phyloP scores from a whole-genome alignment of 169 alveolate genomes.

The Plasmodium chabaudi region DNA sequence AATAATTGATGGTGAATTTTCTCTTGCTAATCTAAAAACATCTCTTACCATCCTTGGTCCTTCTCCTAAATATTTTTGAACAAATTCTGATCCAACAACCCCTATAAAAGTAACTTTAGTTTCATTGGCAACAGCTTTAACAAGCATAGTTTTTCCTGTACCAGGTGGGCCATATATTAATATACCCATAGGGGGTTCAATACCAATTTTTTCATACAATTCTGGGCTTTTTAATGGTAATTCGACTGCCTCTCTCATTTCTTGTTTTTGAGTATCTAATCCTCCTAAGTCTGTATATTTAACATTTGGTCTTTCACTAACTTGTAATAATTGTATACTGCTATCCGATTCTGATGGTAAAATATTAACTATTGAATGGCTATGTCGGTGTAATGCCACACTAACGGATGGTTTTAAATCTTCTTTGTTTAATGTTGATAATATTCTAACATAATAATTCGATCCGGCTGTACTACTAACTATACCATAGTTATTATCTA shows the following conservation, averaged over 20 bases:
- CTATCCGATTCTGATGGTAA: constrained; percentile 99
- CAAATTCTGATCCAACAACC: constrained; percentile 99
- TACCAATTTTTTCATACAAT: constrained; percentile 98
- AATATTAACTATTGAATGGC: constrained; percentile 98
- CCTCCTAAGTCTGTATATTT: constrained; percentile 99
- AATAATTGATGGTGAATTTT: constrained; percentile 97
- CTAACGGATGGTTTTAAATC: constrained; percentile 97
- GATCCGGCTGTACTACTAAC: constrained; percentile 98
- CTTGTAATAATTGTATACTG: constrained; percentile 96
- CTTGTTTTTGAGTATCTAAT: constrained; percentile 98
- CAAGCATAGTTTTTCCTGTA: constrained; percentile 99
- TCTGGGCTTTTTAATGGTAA: constrained; percentile 99
- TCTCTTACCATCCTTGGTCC: constrained; percentile 99
- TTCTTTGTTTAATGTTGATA: constrained; percentile 98
- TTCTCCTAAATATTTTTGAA: constrained; percentile 99
- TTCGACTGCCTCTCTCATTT: constrained; percentile 99
- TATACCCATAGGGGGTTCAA: constrained; percentile 99
- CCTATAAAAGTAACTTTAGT: constrained; percentile 97
- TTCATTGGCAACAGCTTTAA: constrained; percentile 99
- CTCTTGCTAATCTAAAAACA: constrained; percentile 97
- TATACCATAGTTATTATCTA: constrained; percentile 97
- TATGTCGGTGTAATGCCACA: constrained; percentile 99
- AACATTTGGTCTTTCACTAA: constrained; percentile 99
- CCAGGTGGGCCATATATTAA: constrained; percentile 99
- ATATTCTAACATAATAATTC: constrained; percentile 97